phyloP scores from a whole-genome alignment of 2,329 filamentous ascomycete genomes.

The Paraphaeosphaeria minitans region DNA sequence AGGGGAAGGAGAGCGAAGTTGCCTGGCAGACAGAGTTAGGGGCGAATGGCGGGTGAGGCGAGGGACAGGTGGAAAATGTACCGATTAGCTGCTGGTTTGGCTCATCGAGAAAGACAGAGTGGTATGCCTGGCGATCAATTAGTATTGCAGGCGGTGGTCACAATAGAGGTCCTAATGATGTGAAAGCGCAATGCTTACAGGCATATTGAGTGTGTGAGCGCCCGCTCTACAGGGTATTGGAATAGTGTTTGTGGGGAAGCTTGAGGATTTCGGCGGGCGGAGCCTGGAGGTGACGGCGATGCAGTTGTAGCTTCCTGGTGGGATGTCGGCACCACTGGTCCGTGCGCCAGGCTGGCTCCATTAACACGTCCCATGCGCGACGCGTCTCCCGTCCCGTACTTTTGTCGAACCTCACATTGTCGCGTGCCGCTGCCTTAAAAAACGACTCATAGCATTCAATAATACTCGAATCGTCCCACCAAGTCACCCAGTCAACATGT shows the following conservation, averaged over 20 bases:
- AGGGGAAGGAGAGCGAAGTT: constrained; percentile 96
- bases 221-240: constrained; percentile 13
- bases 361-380: constrained; percentile 43
- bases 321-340: constrained; percentile 31
- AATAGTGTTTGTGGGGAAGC: constrained; percentile 18
- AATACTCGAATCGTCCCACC: not conserved
- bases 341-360: constrained; percentile 27
- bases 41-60: constrained; percentile 1
- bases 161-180: not conserved
- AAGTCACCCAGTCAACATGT: constrained; percentile 46
- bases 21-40: constrained; percentile 53
- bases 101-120: constrained; percentile 92
- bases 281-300: constrained; percentile 35
- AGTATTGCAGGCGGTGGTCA: constrained; percentile 11
- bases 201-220: constrained; percentile 49
- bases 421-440: not conserved
- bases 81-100: constrained; percentile 69
- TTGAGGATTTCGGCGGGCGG: constrained; percentile 32
- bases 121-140: constrained; percentile 75
- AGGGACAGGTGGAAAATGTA: constrained; percentile 34
- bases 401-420: not conserved
- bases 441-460: not conserved
- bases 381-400: constrained; percentile 18
- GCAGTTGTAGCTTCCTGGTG: constrained; percentile 25
- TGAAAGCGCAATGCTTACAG: constrained; percentile 43